Evolutionary conservation across 257 asterid genomes (phyloP), one percentile per base, ranked within the genome.

Genomic region (Petrea volubilis): DNA sequence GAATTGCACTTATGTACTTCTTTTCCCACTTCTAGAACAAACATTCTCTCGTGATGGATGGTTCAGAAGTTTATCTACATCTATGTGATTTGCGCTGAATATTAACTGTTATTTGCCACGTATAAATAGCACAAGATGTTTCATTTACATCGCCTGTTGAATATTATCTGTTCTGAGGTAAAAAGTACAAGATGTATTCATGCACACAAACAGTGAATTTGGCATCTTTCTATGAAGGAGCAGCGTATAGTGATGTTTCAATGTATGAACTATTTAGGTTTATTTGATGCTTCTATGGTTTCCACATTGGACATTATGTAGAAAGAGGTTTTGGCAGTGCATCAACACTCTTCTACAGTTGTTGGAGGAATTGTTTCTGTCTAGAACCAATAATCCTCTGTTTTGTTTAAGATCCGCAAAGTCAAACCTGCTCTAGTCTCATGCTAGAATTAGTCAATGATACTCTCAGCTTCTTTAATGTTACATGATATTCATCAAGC

Each of bases 371-470:
- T 49, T 27, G 33, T 46, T 41, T 59, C 13, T 25, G 5, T 36
- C 20, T 67, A 34, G 64, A 44, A 44, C 70, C 20, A 44, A 5
- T 43, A 44, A 11, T 33, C 4, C 59, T 53, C 21, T 6, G 3
- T 57, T 60, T 38, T 46, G 62, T n/a, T 69, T 69, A 20, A 52
- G 40, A 41, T 56, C 25, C 43, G 63, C 50, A 20, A 20, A 33
- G 21, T 24, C 33, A 68, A 56, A 3, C 50, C 34, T 57, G 12
- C 24, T 57, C 20, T 57, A 17, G 15, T 38, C 11, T 46, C 47
- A n/a, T 43, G 40, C 1, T 23, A 34, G 38, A 18, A 8, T 28
- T 1, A 17, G 41, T 1, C 15, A 34, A 52, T 53, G 24, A 17
- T 21, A 50, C 13, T 72, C 57, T 21, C 4, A 51, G 3, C 18